Evolutionary conservation across 148 eudicot genomes (phyloP), one percentile per base, ranked within the genome.

Genomic region (Vaccinium darrowii): DNA sequence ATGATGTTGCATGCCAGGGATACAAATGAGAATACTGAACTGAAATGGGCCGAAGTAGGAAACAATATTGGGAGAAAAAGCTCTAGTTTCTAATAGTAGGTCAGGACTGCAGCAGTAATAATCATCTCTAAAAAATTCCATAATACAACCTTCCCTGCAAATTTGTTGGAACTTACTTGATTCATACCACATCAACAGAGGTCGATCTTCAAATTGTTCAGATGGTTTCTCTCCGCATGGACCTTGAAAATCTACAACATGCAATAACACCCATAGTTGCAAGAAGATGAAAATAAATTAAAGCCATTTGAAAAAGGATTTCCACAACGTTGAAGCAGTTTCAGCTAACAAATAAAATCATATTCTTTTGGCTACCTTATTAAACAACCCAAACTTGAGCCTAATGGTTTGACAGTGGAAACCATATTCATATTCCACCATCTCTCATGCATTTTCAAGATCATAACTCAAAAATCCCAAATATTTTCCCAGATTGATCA

Each of bases 181-280:
- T 16, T 60, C 82, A 60, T 33, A 47, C 82, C 82, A 80, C 71
- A 36, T 39, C 69, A 80, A 23, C 21, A 19, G 72, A 80, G 72
- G 82, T 80, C 14, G 49, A 60, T 80, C 82, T 58, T 80, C 82
- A 39, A 39, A 60, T 60, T 4, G 23, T 76, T 78, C 36, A 78
- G 36, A 54, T 54, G 49, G 33, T 80, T 79, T 80, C 19, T 49
- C 52, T 39, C 82, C 36, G 5, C 18, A 18, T 80, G 15, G 10
- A 39, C 43, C 51, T 33, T 39, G 57, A 58, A 30, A 57, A 80
- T 39, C 82, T 80, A 39, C 71, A 33, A 39, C 33, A 80, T 3
- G 49, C 47, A 54, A n/a, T 16, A 21, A 80, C 21, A 25, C 30
- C 49, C 11, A 27, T 18, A 15, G 47, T 18, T 15, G 12, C 14